Base-by-base conservation (phyloP, 2,329 filamentous ascomycete species). In the Thelonectria olida region DNA sequence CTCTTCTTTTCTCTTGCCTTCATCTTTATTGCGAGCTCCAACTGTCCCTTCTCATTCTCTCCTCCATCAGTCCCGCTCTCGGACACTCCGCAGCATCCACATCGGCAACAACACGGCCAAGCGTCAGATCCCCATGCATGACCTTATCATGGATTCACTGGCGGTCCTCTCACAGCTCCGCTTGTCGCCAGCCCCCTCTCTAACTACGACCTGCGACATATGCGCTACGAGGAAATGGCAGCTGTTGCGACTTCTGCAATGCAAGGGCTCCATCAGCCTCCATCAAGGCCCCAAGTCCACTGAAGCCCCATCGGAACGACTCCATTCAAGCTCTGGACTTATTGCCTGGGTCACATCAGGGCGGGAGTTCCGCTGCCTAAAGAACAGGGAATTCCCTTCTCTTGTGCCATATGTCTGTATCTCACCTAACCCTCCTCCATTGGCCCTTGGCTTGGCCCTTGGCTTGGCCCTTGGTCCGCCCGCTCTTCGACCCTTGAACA, bases 51-150 rank as follows among this genome's bases (percentile, higher is more conserved):
- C 39, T 22, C 41, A 31, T 47, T 27, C 13, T 44, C 10, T 39
- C 27, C n/a, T 15, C 20, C n/a, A 38, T 36, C 51, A 56, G 67
- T 67, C 64, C 64, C 64, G 66, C 64, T 61, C 38, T 63, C 48
- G 61, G 60, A 64, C 58, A 52, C 68, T 70, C 64, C 68, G 65
- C 65, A 27, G 20, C 45, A 48, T 47, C 58, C 42, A 61, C 58
- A 54, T 61, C 54, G 60, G 59, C 63, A 51, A 36, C 45, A 31
- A 13, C 28, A 31, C 10, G 28, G 28, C 28, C 28, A 69, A 64
- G 60, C 60, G 68, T 67, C 68, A 69, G 68, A 71, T 71, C 68
- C 65, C 65, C 63, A 68, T 71, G 68, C 68, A 71, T 70, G 68
- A 55, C 65, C 69, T 71, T 71, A 71, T 71, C 68, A 66, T 58